Conservation (phyloP, 2,329 filamentous ascomycete genomes). For the Xylariales sp. region DNA sequence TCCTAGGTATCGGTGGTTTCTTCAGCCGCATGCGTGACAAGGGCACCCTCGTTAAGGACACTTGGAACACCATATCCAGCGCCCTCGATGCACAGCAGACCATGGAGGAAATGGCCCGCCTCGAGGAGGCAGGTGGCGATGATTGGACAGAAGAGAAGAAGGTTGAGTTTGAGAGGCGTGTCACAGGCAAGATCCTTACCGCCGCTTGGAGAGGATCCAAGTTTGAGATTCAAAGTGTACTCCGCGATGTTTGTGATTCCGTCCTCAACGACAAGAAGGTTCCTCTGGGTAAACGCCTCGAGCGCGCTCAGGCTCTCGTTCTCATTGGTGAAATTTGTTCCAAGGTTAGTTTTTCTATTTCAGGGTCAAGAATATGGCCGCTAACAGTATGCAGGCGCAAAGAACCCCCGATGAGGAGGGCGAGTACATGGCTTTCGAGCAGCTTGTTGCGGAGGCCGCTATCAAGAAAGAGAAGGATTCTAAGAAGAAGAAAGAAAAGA, state of each 20-base stretch:
- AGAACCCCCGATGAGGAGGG: slow-evolving; percentile 94
- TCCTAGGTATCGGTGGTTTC: slow-evolving; percentile 93
- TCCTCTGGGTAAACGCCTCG: slow-evolving; percentile 76
- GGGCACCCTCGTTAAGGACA: slow-evolving; percentile 94
- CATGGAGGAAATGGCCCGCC: slow-evolving; percentile 97
- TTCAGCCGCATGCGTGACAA: slow-evolving; percentile 94
- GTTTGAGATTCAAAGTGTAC: slow-evolving; percentile 95
- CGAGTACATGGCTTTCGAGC: slow-evolving; percentile 97
- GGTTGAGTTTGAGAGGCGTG: slow-evolving; percentile 88
- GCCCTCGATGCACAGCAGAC: slow-evolving; percentile 97
- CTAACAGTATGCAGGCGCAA: slow-evolving; percentile 57
- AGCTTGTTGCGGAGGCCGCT: slow-evolving; percentile 93
- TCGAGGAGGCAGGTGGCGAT: slow-evolving; percentile 91
- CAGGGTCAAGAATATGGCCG: too few species aligned
- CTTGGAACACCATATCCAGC: slow-evolving; percentile 94
- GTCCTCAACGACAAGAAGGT: slow-evolving; percentile 79
- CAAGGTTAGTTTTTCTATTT: slow-evolving; percentile 61
- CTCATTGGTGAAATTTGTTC: slow-evolving; percentile 85
- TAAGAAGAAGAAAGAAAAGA: slow-evolving; percentile 56
- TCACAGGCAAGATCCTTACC: slow-evolving; percentile 96
- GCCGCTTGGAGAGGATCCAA: slow-evolving; percentile 95
- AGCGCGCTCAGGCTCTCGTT: slow-evolving; percentile 85
- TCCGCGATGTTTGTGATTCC: slow-evolving; percentile 89
- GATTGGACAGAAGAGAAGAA: slow-evolving; percentile 99
- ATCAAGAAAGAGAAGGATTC: slow-evolving; percentile 91